phyloP scores from a whole-genome alignment of 2,329 filamentous ascomycete genomes.

The Exserohilum rostratum region DNA sequence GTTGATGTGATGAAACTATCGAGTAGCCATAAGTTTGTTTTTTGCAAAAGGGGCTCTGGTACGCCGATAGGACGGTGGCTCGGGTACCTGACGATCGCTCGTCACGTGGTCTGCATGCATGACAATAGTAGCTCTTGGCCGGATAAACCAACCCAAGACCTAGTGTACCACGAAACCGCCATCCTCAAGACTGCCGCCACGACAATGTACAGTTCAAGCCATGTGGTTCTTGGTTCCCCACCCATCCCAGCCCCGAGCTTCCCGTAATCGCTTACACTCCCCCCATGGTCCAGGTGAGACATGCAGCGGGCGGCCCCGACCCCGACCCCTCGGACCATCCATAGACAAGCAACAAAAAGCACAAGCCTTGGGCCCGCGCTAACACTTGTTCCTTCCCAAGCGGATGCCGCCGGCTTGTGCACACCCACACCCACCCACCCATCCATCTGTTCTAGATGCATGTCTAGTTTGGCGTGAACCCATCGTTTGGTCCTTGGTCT shows the following conservation, averaged over 20 bases:
- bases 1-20: not conserved
- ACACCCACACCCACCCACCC: too few species aligned
- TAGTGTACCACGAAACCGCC: not conserved
- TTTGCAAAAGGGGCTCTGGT: not conserved
- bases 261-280: not conserved
- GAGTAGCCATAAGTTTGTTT: too few species aligned
- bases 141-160: too few species aligned
- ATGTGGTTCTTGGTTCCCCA: too few species aligned
- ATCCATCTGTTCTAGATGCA: too few species aligned
- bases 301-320: not conserved
- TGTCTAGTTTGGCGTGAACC: too few species aligned
- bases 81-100: not conserved
- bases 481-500: too few species aligned
- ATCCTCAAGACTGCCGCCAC: not conserved
- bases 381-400: too few species aligned
- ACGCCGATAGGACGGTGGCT: not conserved
- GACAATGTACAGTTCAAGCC: not conserved
- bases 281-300: not conserved
- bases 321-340: not conserved
- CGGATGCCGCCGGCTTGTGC: too few species aligned
- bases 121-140: not conserved
- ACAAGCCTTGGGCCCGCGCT: not conserved
- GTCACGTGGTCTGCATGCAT: not conserved
- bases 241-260: not conserved
- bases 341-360: conserved; percentile 1